Conservation (phyloP, 805 yeast genomes). For the Kodamaea neixiangensis region DNA sequence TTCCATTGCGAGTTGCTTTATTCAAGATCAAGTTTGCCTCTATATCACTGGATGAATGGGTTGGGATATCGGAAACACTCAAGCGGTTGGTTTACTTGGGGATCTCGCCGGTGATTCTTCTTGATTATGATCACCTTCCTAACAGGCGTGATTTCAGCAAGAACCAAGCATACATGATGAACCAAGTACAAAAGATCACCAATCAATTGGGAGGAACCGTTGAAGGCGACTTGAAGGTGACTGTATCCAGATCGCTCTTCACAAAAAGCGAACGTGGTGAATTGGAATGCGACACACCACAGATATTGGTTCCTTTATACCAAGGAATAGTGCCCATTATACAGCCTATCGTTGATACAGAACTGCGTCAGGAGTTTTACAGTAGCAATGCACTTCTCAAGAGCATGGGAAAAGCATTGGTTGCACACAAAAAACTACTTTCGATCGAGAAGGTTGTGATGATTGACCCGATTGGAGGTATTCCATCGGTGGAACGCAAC, state of each 20-base stretch:
- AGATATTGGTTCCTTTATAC: slow-evolving; percentile 29
- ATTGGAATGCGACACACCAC: slow-evolving; percentile 22
- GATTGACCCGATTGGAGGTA: slow-evolving; percentile 84
- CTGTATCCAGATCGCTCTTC: slow-evolving; percentile 30
- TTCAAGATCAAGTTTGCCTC: slow-evolving; percentile 49
- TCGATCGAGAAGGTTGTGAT: slow-evolving; percentile 80
- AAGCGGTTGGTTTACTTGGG: slow-evolving; percentile 62
- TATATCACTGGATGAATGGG: slow-evolving; percentile 33
- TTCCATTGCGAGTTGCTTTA: slow-evolving; percentile 56
- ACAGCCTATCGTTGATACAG: slow-evolving; percentile 47
- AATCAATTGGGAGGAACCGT: slow-evolving; percentile 23
- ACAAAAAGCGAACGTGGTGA: slow-evolving; percentile 20
- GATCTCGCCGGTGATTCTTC: slow-evolving; percentile 66
- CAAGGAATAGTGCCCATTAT: slow-evolving; percentile 62
- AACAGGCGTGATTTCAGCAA: slow-evolving; percentile 27
- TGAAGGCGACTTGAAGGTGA: slow-evolving; percentile 22
- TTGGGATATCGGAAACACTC: slow-evolving; percentile 58
- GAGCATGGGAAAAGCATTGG: slow-evolving; percentile 26
- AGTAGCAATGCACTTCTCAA: slow-evolving; percentile 26
- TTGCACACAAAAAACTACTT: slow-evolving; percentile 28
- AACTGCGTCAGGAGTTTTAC: slow-evolving; percentile 27
- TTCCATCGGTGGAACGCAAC: slow-evolving; percentile 81
- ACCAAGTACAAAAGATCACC: slow-evolving; percentile 33
- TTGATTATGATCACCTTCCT: slow-evolving; percentile 21
- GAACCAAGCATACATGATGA: slow-evolving; percentile 32